phyloP scores from a whole-genome alignment of 768 basidiomycete species.

The Hydnomerulius pinastri region DNA sequence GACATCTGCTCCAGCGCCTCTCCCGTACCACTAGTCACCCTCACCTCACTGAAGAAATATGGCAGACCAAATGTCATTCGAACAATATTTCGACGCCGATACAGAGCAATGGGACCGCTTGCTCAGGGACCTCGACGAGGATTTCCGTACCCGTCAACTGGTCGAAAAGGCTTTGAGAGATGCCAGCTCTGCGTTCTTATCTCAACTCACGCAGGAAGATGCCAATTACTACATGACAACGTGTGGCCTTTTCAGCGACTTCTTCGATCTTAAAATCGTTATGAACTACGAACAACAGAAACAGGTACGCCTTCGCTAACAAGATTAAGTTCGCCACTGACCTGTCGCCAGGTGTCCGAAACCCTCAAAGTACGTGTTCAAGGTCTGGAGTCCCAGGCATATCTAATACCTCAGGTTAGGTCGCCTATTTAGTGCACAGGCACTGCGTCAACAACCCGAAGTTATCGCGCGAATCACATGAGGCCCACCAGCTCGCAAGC shows the following conservation, averaged over 20 bases:
- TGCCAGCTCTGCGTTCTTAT: conserved; percentile 14
- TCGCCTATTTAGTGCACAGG: conserved; percentile 27
- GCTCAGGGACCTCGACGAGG: neutral
- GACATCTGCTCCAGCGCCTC: neutral
- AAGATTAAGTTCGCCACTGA: conserved; percentile 1
- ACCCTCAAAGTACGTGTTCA: conserved; percentile 18
- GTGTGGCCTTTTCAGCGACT: conserved; percentile 11
- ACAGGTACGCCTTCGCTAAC: conserved; percentile 5
- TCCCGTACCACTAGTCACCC: conserved; percentile 1
- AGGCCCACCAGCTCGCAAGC: conserved; percentile 11
- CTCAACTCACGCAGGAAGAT: conserved; percentile 17
- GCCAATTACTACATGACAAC: conserved; percentile 3
- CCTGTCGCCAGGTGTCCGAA: conserved; percentile 11
- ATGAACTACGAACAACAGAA: conserved; percentile 12
- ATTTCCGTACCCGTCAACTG: neutral
- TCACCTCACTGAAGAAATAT: conserved; percentile 6
- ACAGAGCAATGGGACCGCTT: conserved; percentile 7
- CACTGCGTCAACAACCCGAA: conserved; percentile 16
- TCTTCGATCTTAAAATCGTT: conserved; percentile 3
- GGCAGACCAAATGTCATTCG: conserved; percentile 7
- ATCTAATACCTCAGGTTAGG: conserved; percentile 8
- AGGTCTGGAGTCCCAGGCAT: neutral
- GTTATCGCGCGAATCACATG: conserved; percentile 7
- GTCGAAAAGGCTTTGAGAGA: conserved; percentile 9
- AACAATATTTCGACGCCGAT: too few relatives aligned